A percentile compares a stretch with the other conserved stretches of the same genome.
Evolutionary conservation across 192 early-diverging fungal species (phyloP).

Genomic region (Thamnidium elegans): DNA sequence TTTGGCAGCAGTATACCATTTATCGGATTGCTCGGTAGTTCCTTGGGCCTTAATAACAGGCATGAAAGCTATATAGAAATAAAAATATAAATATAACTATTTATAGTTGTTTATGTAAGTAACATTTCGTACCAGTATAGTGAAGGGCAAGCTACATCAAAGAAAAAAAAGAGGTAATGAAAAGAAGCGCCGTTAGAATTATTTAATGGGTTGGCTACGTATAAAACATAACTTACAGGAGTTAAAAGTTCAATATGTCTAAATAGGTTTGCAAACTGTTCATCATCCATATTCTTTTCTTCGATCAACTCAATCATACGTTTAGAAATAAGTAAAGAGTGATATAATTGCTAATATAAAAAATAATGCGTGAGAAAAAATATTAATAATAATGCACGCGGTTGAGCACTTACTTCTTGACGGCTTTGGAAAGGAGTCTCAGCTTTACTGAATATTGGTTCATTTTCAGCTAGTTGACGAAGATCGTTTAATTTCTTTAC

Average conservation of each 20-base stretch:
- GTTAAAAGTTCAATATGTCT: conserved; percentile 44
- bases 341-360: conserved; percentile 22
- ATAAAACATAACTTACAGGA: conserved; percentile 21
- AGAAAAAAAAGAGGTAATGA: no score
- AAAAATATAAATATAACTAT: conserved; percentile 22
- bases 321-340: conserved; percentile 16
- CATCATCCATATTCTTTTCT: conserved; percentile 36
- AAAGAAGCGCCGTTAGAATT: neutral
- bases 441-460: conserved; percentile 54
- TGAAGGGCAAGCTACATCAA: conserved; percentile 32
- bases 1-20: conserved; percentile 66
- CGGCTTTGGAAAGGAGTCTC: conserved; percentile 32
- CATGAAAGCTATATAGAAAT: conserved; percentile 62
- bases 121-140: conserved; percentile 28
- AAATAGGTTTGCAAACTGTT: conserved; percentile 26
- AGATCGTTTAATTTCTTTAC: conserved; percentile 42
- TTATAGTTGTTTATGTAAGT: neutral
- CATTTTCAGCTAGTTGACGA: conserved; percentile 41
- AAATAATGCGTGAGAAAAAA: neutral
- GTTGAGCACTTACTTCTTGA: conserved; percentile 38
- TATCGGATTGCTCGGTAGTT: conserved; percentile 65
- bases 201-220: no score
- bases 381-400: conserved; percentile 20
- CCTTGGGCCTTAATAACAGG: conserved; percentile 71
- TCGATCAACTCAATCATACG: conserved; percentile 31